Percentiles rank a stretch among this genome's conserved stretches.
Evolutionary conservation across 2,329 filamentous ascomycete genomes (phyloP).

Genomic region (Ophiostoma triangulosporum): DNA sequence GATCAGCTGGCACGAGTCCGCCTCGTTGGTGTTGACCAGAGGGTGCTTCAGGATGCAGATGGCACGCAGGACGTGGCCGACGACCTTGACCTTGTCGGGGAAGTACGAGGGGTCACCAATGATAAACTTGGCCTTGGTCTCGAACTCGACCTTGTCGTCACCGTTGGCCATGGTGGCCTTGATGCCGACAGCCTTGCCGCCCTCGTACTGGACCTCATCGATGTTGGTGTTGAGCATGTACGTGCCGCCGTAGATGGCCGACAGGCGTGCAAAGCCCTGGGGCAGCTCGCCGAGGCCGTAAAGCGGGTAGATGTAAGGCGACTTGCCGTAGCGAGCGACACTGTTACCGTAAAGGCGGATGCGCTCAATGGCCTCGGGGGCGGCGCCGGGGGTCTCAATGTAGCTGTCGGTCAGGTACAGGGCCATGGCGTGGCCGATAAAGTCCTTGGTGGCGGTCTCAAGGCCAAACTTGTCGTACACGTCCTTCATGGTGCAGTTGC

Average conservation of each 20-base stretch:
- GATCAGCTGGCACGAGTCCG: slow-evolving; percentile 87
- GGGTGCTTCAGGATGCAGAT: slow-evolving; percentile 98
- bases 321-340: slow-evolving; percentile 94
- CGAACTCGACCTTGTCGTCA: slow-evolving; percentile 78
- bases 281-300: slow-evolving; percentile 96
- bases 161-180: slow-evolving; percentile 91
- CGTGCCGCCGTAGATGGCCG: slow-evolving; percentile 95
- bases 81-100: slow-evolving; percentile 71
- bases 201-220: slow-evolving; percentile 78
- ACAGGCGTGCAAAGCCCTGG: slow-evolving; percentile 92
- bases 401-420: slow-evolving; percentile 87
- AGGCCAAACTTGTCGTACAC: slow-evolving; percentile 97
- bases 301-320: slow-evolving; percentile 96
- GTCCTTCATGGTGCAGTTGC: slow-evolving; percentile 82
- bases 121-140: slow-evolving; percentile 92
- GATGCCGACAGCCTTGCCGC: slow-evolving; percentile 80
- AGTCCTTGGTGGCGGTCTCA: slow-evolving; percentile 79
- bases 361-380: slow-evolving; percentile 76
- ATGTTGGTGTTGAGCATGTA: slow-evolving; percentile 98
- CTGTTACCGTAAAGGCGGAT: slow-evolving; percentile 96
- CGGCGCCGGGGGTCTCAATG: slow-evolving; percentile 56
- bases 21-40: slow-evolving; percentile 73
- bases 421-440: slow-evolving; percentile 97
- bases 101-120: slow-evolving; percentile 97
- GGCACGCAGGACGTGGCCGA: slow-evolving; percentile 83